Conservation (phyloP, 1,284 basidiomycete species). For the Puccinia coronata region DNA sequence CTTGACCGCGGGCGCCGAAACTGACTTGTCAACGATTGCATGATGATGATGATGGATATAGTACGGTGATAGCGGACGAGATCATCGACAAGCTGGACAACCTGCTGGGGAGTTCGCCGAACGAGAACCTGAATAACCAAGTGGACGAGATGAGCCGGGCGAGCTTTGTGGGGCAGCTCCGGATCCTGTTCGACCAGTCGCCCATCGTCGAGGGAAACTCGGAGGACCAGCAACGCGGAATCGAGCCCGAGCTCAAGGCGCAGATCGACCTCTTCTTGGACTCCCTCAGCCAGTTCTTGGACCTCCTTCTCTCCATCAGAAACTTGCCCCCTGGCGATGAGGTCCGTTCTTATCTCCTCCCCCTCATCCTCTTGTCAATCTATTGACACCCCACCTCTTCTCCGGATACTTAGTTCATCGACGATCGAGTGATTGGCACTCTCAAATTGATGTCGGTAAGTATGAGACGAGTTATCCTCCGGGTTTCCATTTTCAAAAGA, state of each 20-base stretch:
- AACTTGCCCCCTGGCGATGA: conserved; percentile 90
- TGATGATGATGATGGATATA: conserved; percentile 5
- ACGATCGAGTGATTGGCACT: conserved; percentile 90
- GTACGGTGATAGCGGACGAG: conserved; percentile 72
- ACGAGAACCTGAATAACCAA: conserved; percentile 65
- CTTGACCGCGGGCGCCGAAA: no score
- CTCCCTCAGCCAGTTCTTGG: conserved; percentile 88
- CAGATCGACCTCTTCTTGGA: conserved; percentile 81
- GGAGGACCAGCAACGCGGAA: conserved; percentile 54
- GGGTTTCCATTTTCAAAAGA: not conserved
- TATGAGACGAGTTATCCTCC: conserved; percentile 60
- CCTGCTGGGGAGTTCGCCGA: conserved; percentile 74
- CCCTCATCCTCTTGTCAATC: not conserved
- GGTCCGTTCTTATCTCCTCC: conserved; percentile 45
- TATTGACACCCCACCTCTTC: conserved; percentile 16
- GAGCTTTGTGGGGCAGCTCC: conserved; percentile 90
- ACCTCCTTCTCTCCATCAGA: conserved; percentile 85
- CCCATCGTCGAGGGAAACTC: conserved; percentile 58
- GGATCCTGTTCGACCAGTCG: conserved; percentile 75
- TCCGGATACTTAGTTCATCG: conserved; percentile 66
- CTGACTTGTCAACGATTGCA: conserved; percentile 50
- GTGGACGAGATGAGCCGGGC: conserved; percentile 62
- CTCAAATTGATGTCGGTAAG: conserved; percentile 83
- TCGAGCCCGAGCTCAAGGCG: conserved; percentile 75
- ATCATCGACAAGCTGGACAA: conserved; percentile 90